Evolutionary conservation across 2,329 filamentous ascomycete species (phyloP).

Genomic region (Seiridium cupressi): DNA sequence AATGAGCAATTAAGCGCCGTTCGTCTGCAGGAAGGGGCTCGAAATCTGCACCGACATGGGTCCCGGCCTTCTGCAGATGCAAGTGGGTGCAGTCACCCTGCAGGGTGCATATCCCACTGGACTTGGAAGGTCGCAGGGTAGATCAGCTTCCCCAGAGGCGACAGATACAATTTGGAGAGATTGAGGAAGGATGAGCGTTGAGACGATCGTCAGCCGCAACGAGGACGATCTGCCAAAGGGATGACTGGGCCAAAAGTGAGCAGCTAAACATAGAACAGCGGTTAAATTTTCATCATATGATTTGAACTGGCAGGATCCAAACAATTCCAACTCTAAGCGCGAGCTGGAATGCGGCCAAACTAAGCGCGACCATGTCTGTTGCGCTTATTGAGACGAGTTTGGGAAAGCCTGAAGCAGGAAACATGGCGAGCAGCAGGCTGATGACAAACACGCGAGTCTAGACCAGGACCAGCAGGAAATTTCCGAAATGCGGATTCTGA

Average conservation of each 20-base stretch:
- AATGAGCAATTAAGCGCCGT: constrained; percentile 1
- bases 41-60: not conserved
- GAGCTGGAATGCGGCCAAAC: not conserved
- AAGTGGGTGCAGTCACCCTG: not conserved
- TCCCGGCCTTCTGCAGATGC: not conserved
- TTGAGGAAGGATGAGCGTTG: not conserved
- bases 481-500: not conserved
- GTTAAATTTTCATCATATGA: not conserved
- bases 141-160: not conserved
- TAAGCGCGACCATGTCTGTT: not conserved
- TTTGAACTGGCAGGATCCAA: not conserved
- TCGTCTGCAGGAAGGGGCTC: not conserved
- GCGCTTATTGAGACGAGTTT: not conserved
- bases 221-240: not conserved
- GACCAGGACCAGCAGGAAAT: not conserved
- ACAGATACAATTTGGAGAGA: not conserved
- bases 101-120: not conserved
- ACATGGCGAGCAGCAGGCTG: not conserved
- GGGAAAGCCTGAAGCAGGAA: not conserved
- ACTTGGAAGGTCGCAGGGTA: not conserved
- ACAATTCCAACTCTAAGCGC: not conserved
- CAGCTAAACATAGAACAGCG: not conserved
- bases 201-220: not conserved
- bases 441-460: not conserved
- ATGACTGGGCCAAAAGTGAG: not conserved